Percentiles rank a stretch among this genome's conserved stretches.
phyloP scores from a whole-genome alignment of 805 yeast species.

The Kazachstania africana region DNA sequence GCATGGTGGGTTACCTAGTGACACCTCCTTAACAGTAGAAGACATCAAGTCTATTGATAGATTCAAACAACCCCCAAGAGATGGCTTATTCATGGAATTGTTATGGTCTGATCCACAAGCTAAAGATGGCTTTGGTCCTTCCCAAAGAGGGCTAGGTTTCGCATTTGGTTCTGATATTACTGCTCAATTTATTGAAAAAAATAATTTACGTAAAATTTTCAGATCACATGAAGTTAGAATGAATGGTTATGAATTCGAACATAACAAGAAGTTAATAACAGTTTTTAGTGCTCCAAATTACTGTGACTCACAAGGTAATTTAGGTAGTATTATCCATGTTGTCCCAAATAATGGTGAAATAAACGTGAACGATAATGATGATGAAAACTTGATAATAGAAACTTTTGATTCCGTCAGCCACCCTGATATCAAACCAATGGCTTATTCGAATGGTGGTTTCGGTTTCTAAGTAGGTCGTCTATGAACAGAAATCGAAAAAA shows the following conservation, averaged over 20 bases:
- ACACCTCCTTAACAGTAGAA: conserved; percentile 55
- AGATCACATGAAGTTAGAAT: conserved; percentile 93
- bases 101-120: conserved; percentile 96
- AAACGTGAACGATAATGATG: conserved; percentile 33
- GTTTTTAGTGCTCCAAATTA: conserved; percentile 98
- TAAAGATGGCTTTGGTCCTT: conserved; percentile 65
- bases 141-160: conserved; percentile 89
- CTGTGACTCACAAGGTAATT: conserved; percentile 84
- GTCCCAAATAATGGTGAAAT: conserved; percentile 25
- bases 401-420: conserved; percentile 78
- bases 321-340: conserved; percentile 81
- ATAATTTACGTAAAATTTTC: conserved; percentile 66
- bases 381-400: conserved; percentile 38
- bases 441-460: conserved; percentile 51
- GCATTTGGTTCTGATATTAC: conserved; percentile 97
- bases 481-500: no score
- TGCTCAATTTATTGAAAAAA: conserved; percentile 56
- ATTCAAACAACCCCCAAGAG: conserved; percentile 77
- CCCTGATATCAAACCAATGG: conserved; percentile 92
- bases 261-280: conserved; percentile 73
- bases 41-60: conserved; percentile 67
- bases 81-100: conserved; percentile 91
- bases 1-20: conserved; percentile 92
- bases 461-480: no score
- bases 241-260: conserved; percentile 84